Base-by-base conservation (phyloP, 169 alveolate species). In the Plasmodium inui region DNA sequence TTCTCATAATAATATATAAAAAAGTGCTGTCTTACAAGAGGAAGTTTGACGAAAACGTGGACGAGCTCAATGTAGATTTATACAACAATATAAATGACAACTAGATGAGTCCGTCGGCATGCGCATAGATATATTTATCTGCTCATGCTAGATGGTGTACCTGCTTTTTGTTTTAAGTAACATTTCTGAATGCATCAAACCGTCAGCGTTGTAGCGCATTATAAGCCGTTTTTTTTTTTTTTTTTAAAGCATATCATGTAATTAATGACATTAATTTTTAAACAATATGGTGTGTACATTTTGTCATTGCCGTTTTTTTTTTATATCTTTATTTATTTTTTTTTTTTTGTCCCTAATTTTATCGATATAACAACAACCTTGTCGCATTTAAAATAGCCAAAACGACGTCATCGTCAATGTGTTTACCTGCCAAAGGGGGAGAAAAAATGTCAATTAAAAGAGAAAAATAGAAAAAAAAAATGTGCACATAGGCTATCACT, bases 341-440 rank as follows among this genome's bases (percentile, higher is more conserved):
- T 73, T 73, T 84, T 84, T 84, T 84, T 84, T 84, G 93, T 84
- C 78, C 26, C 26, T 84, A 70, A 84, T 73, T 84, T 84, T 88
- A 88, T 88, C 82, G 80, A 78, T 88, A 88, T 53, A 88, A 88
- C 41, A 88, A 88, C 73, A 88, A 57, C 34, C 39, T 88, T 78
- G 94, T 88, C 71, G 89, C 73, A 88, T 88, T 88, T 80, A 88
- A 88, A 79, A 88, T 67, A 61, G 94, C 37, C 50, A 88, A 41
- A 28, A 88, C 83, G n/a, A 79, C 94, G 44, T 88, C 89, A 7
- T 88, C 71, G 50, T 88, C 83, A 70, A 88, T 88, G n/a, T 88
- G 71, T 88, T 88, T 85, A 41, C 94, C 94, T 88, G 50, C 1
- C 73, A 71, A 9, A 57, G 72, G 81, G n/a, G 71, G 44, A 44